These are phyloP conservation scores for Talaromyces islandicus DNA, from an alignment of 2,329 filamentous ascomycete species.

Conservation along the genomic window DNA sequence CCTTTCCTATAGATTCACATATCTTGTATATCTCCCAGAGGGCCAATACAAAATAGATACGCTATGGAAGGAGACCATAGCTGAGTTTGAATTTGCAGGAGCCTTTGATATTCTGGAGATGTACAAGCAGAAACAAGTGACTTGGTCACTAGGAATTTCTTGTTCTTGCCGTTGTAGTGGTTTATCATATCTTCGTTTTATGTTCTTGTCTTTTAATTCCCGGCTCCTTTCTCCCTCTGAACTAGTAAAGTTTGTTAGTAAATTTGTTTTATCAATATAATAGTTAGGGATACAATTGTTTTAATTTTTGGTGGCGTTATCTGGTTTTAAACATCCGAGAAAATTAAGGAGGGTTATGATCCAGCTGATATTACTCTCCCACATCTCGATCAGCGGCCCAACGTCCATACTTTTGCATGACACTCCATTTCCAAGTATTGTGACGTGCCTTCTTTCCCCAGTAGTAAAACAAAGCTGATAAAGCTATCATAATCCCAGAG, in stretches of 20 bases:
- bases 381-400: conserved; percentile 52
- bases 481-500: conserved; percentile 40
- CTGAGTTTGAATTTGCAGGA: conserved; percentile 1
- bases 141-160: neutral
- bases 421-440: conserved; percentile 44
- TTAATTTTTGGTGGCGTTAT: neutral
- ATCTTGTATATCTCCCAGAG: conserved; percentile 4
- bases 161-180: neutral
- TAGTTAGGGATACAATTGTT: neutral
- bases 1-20: neutral
- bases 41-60: neutral
- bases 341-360: neutral
- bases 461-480: conserved; percentile 48
- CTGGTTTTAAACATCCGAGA: neutral
- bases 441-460: conserved; percentile 47
- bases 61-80: conserved; percentile 6
- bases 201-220: neutral
- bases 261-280: neutral
- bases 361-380: conserved; percentile 38
- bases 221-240: neutral
- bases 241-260: neutral
- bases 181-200: neutral
- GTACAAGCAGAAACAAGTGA: neutral
- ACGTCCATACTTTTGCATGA: conserved; percentile 39
- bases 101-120: neutral